Base-by-base conservation (phyloP, 1,284 basidiomycete species). In the Cerrena zonata region DNA sequence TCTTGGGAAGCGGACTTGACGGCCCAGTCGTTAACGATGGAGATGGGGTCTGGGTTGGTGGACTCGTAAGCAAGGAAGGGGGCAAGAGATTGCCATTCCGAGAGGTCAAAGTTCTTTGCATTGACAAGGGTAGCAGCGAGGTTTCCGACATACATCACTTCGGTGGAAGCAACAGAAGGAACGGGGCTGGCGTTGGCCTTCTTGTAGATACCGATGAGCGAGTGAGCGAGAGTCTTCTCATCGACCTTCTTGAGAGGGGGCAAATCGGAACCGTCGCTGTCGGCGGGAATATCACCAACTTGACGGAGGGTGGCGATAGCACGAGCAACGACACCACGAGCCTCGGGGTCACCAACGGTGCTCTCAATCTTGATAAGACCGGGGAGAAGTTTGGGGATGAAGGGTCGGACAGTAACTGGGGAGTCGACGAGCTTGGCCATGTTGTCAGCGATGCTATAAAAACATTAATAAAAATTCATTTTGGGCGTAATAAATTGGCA, bases 351-450 rank as follows among this genome's bases (percentile, higher is more conserved):
- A 75, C 90, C 93, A 54, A 96, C 91, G 63, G 86, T 82, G 58
- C 82, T 80, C 77, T 93, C 86, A 59, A 94, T 86, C 84, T 96
- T 96, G 79, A 97, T 82, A 53, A 97, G 80, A 63, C 91, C 91
- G 45, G 94, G 94, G 58, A 97, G 84, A 50, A 97, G 86, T 74
- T 92, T 93, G 65, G 93, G 93, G 60, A 97, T 70, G 88, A 97
- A 97, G 57, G 94, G 94, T 62, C 94, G 88, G 71, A 97, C 93
- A 51, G 92, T 95, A 73, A 91, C 77, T 59, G 90, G 82, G 48
- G 92, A 95, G 77, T 96, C 94, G 70, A 97, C 94, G 65, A 97
- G 86, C 79, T 96, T 97, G 69, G 94, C 73, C 94, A 97, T 97
- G 85, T 97, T 97, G 79, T 97, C 94, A 65, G 91, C 80, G 63